Conservation (phyloP, 2,329 filamentous ascomycete genomes). For the Penicillium frequentans region DNA sequence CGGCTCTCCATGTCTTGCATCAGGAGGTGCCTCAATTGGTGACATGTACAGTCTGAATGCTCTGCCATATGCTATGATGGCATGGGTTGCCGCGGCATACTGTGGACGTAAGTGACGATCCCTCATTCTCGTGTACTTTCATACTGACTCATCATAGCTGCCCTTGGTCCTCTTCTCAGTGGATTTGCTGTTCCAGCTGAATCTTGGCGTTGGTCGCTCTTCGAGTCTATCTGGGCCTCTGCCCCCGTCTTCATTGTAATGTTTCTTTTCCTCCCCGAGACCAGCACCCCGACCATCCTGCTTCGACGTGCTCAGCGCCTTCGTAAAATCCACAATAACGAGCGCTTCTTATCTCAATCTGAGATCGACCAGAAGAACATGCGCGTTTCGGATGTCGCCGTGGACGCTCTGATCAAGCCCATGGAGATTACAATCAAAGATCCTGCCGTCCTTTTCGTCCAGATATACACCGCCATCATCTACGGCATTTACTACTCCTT, state of each 20-base stretch:
- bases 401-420: conserved; percentile 42
- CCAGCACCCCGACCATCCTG: conserved; percentile 60
- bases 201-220: conserved; percentile 59
- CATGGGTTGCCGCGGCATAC: conserved; percentile 54
- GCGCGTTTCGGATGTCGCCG: conserved; percentile 13
- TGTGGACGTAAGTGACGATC: conserved; percentile 38
- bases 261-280: conserved; percentile 66
- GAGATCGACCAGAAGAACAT: conserved; percentile 59
- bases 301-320: conserved; percentile 62
- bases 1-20: conserved; percentile 65
- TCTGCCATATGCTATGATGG: conserved; percentile 60
- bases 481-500: conserved; percentile 55
- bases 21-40: conserved; percentile 48
- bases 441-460: conserved; percentile 63
- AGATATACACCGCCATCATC: conserved; percentile 63
- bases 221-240: conserved; percentile 63
- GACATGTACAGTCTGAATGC: conserved; percentile 55
- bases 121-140: neutral
- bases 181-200: conserved; percentile 57
- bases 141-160: conserved; percentile 29
- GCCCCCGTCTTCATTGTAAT: conserved; percentile 60
- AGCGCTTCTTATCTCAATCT: conserved; percentile 58
- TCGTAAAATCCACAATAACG: conserved; percentile 60
- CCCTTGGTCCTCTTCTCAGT: conserved; percentile 63
- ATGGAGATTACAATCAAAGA: conserved; percentile 63